Conservation (phyloP, 2,329 filamentous ascomycete species). For the Fusarium sp. region DNA sequence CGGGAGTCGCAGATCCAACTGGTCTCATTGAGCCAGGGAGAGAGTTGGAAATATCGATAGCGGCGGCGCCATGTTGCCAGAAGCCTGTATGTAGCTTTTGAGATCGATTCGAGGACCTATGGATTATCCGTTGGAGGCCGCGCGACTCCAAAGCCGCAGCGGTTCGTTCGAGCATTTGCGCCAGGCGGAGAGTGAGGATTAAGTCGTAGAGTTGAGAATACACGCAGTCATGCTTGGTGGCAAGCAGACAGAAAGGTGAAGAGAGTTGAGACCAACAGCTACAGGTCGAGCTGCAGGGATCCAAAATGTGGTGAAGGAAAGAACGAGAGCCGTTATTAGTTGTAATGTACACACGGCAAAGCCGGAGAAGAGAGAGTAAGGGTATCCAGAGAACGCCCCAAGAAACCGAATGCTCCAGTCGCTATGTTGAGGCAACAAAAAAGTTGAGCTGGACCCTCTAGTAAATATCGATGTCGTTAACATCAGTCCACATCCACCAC, state of each 20-base stretch:
- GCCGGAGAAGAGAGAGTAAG: background rate
- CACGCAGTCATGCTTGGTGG: conserved; percentile 42
- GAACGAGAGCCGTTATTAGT: background rate
- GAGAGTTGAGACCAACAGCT: background rate
- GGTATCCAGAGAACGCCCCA: background rate
- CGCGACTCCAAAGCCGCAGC: conserved; percentile 66
- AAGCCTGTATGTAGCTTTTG: conserved; percentile 62
- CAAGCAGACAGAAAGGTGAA: conserved; percentile 3
- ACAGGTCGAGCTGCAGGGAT: background rate
- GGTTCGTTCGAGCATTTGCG: conserved; percentile 68
- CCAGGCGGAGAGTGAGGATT: conserved; percentile 24
- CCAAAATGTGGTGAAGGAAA: background rate
- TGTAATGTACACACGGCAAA: background rate
- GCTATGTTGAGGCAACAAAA: conserved; percentile 3
- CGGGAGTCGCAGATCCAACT: conserved; percentile 32
- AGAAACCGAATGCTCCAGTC: conserved; percentile 4
- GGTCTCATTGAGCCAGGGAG: conserved; percentile 53
- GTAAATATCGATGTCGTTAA: conserved; percentile 24
- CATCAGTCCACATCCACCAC: conserved; percentile 31
- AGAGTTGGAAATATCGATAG: conserved; percentile 59
- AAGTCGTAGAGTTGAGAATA: conserved; percentile 22
- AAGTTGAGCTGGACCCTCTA: conserved; percentile 10
- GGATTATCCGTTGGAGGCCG: conserved; percentile 64
- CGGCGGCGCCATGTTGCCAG: conserved; percentile 65
- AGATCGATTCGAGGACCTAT: conserved; percentile 53